Conservation (phyloP, 768 basidiomycete genomes). For the Pleurotus eryngii region DNA sequence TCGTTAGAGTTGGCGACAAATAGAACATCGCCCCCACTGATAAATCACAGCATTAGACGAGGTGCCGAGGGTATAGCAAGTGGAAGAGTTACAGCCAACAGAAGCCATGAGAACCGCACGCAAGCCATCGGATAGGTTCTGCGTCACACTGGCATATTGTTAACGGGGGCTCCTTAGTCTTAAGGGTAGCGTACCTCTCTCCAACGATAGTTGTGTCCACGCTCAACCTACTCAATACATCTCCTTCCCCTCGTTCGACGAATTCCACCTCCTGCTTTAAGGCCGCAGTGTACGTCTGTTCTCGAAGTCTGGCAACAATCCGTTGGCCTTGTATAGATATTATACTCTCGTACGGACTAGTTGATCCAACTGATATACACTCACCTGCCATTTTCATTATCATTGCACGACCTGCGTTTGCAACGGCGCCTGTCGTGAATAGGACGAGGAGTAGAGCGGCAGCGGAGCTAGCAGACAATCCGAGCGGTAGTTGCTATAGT, state of each 20-base stretch:
- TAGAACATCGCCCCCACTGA: constrained; percentile 94
- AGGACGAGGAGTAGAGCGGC: constrained; percentile 67
- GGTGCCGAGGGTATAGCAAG: background rate
- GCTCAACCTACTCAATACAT: constrained; percentile 87
- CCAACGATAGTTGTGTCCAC: constrained; percentile 93
- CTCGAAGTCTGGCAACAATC: constrained; percentile 84
- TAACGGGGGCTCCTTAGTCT: too few relatives aligned
- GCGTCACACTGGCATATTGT: constrained; percentile 52
- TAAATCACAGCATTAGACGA: background rate
- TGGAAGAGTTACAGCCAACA: constrained; percentile 74
- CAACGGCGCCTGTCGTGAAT: constrained; percentile 84
- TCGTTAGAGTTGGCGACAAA: constrained; percentile 82
- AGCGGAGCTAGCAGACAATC: constrained; percentile 76
- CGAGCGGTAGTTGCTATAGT: constrained; percentile 70
- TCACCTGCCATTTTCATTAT: constrained; percentile 83
- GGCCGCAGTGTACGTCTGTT: constrained; percentile 80
- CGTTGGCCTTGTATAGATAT: constrained; percentile 56
- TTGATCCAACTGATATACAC: constrained; percentile 11
- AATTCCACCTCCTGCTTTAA: constrained; percentile 90
- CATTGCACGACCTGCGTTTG: constrained; percentile 80
- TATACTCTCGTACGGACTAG: too few relatives aligned
- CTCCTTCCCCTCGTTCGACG: constrained; percentile 90
- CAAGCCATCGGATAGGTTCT: constrained; percentile 76
- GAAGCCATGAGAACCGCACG: constrained; percentile 89
- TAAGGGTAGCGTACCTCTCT: constrained; percentile 57